These are phyloP conservation scores for Exsudoporus frostii DNA, from an alignment of 768 basidiomycete species.

Conservation along the genomic window DNA sequence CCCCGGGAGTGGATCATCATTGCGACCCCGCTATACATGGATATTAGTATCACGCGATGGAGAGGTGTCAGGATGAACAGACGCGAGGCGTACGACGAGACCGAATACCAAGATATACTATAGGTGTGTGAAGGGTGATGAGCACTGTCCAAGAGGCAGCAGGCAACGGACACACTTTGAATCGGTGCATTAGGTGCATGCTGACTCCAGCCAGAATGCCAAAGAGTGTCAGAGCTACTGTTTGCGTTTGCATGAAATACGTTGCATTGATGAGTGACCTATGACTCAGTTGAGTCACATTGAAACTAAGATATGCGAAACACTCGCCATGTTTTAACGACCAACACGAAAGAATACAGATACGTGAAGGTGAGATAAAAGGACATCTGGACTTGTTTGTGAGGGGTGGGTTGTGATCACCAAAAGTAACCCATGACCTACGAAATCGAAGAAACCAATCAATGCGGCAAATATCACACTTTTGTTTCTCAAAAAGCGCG, in stretches of 20 bases:
- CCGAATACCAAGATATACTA: slow-evolving; percentile 53
- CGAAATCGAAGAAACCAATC: slow-evolving; percentile 66
- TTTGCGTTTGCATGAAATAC: slow-evolving; percentile 63
- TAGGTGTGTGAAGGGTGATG: neutral
- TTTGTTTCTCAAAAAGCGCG: slow-evolving; percentile 55
- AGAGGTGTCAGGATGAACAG: slow-evolving; percentile 9
- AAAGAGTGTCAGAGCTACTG: slow-evolving; percentile 58
- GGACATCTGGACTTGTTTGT: slow-evolving; percentile 41
- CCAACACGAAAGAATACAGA: slow-evolving; percentile 63
- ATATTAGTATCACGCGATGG: neutral
- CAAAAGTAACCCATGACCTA: slow-evolving; percentile 29
- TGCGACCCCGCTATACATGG: slow-evolving; percentile 47
- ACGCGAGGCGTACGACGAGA: slow-evolving; percentile 55
- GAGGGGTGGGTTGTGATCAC: neutral
- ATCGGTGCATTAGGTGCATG: slow-evolving; percentile 52
- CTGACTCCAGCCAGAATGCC: slow-evolving; percentile 56
- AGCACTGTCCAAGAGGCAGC: neutral
- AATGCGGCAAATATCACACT: slow-evolving; percentile 55
- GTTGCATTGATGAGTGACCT: slow-evolving; percentile 57
- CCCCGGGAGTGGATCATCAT: slow-evolving; percentile 73
- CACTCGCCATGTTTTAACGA: slow-evolving; percentile 47
- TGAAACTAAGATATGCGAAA: neutral
- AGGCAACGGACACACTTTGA: slow-evolving; percentile 41
- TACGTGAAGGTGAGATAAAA: slow-evolving; percentile 72
- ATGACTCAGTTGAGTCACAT: slow-evolving; percentile 4